phyloP scores from a whole-genome alignment of 140 eudicot species.

The Oenanthe javanica region DNA sequence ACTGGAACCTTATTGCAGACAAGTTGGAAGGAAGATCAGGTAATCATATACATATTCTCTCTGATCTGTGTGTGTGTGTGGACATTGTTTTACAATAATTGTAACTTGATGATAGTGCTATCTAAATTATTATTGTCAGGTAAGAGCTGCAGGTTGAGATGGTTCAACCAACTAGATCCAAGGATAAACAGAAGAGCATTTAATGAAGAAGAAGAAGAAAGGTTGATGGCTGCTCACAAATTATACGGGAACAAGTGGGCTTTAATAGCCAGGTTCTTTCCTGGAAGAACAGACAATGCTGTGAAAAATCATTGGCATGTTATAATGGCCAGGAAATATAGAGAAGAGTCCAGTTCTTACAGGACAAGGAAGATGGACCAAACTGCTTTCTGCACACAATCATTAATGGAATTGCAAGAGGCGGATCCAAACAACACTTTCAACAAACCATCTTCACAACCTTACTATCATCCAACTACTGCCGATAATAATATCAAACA shows the following conservation, averaged over 20 bases:
- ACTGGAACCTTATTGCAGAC: constrained; percentile 95
- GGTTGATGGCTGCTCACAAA: constrained; percentile 84
- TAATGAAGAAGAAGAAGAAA: constrained; percentile 88
- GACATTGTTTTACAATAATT: too few relatives aligned
- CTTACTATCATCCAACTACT: not conserved
- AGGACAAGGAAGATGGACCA: constrained; percentile 59
- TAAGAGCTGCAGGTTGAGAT: constrained; percentile 87
- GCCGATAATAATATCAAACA: not conserved
- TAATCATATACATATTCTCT: constrained; percentile 6
- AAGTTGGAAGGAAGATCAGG: constrained; percentile 89
- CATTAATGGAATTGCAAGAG: too few relatives aligned
- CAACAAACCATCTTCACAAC: not conserved
- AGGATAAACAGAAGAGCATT: constrained; percentile 83
- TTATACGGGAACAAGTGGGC: constrained; percentile 95
- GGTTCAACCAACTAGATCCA: constrained; percentile 97
- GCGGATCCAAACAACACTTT: too few relatives aligned
- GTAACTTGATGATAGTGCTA: too few relatives aligned
- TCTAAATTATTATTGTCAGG: constrained; percentile 25
- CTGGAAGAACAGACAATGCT: constrained; percentile 95
- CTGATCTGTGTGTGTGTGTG: too few relatives aligned
- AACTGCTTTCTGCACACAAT: constrained; percentile 16
- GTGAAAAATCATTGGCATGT: constrained; percentile 99
- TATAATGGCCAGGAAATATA: constrained; percentile 83
- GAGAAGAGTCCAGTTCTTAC: constrained; percentile 69
- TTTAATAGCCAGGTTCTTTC: constrained; percentile 77